Base-by-base conservation (phyloP, 2,329 filamentous ascomycete species). In the Apiospora phragmitis region DNA sequence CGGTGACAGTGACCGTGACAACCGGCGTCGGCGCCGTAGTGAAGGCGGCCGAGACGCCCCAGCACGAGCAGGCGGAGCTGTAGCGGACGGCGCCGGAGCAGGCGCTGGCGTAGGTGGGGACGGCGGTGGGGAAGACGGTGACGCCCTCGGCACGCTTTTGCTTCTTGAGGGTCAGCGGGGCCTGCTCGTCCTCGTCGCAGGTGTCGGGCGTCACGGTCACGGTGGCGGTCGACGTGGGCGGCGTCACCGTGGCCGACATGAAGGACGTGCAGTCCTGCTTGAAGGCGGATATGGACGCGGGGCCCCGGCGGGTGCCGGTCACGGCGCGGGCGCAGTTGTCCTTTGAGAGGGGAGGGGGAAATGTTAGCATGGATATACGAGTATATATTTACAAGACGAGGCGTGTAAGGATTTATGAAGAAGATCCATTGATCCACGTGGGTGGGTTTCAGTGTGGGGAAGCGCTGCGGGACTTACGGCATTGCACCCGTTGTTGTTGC, bases 311-410 rank as follows among this genome's bases (percentile, higher is more conserved):
- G 55, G 55, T 62, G 21, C 55, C 55, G 29, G 55, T 62, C 18
- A 62, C 55, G 55, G 55, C 55, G 32, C 55, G 55, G 55, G 55
- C 55, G 32, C 55, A 62, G 55, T 62, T 62, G 55, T 62, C 55
- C 55, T 62, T 9, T 4, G 32, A 7, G 18, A 1, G n/a, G 47
- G 4, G 32, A 7, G 18, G 2, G n/a, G 47, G 1, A 11, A n/a
- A 11, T 14, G 51, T 59, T 59, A 59, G 29, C 7, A 21, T 59
- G 5, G 4, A 18, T 3, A 51, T 14, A 51, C 47, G 6, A 12
- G 14, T 51, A 26, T 29, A 12, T 5, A 47, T 1, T n/a, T n/a
- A n/a, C n/a, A n/a, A n/a, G n/a, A n/a, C n/a, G n/a, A n/a, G n/a
- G n/a, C n/a, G n/a, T n/a, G n/a, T n/a, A n/a, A n/a, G n/a, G n/a